These are phyloP conservation scores for Pleurotus platypus DNA, from an alignment of 768 basidiomycete species.

Conservation along the genomic window DNA sequence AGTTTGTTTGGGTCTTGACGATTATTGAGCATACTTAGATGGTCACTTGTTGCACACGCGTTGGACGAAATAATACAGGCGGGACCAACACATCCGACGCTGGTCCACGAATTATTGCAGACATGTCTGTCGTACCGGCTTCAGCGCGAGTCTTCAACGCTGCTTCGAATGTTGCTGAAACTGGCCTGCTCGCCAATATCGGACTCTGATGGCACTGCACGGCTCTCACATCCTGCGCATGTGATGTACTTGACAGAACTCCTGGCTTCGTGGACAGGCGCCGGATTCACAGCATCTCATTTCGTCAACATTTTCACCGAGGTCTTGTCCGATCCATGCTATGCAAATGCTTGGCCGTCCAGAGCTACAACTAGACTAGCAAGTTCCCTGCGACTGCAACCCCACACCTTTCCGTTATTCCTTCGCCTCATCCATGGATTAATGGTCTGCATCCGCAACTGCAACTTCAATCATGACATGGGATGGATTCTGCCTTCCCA, in stretches of 20 bases:
- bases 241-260: constrained; percentile 44
- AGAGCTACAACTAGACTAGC: constrained; percentile 34
- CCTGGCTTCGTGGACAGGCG: constrained; percentile 33
- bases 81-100: constrained; percentile 44
- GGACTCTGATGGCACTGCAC: constrained; percentile 17
- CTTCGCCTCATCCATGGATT: constrained; percentile 22
- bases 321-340: constrained; percentile 17
- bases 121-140: constrained; percentile 43
- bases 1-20: background rate
- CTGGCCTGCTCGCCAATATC: constrained; percentile 29
- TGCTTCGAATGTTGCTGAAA: constrained; percentile 39
- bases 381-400: constrained; percentile 2
- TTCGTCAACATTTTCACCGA: constrained; percentile 30
- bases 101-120: constrained; percentile 48
- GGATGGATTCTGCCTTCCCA: background rate
- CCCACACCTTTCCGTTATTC: constrained; percentile 23
- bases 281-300: constrained; percentile 17
- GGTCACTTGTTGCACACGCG: constrained; percentile 49
- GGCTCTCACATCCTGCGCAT: constrained; percentile 42
- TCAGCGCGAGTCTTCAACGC: constrained; percentile 33
- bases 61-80: constrained; percentile 41
- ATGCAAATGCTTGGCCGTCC: constrained; percentile 34
- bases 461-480: constrained; percentile 8
- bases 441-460: constrained; percentile 12
- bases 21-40: constrained; percentile 25